A percentile compares a stretch with the other conserved stretches of the same genome.
Evolutionary conservation across 106 monocot species (phyloP).

Genomic region (Dendrobium catenatum): DNA sequence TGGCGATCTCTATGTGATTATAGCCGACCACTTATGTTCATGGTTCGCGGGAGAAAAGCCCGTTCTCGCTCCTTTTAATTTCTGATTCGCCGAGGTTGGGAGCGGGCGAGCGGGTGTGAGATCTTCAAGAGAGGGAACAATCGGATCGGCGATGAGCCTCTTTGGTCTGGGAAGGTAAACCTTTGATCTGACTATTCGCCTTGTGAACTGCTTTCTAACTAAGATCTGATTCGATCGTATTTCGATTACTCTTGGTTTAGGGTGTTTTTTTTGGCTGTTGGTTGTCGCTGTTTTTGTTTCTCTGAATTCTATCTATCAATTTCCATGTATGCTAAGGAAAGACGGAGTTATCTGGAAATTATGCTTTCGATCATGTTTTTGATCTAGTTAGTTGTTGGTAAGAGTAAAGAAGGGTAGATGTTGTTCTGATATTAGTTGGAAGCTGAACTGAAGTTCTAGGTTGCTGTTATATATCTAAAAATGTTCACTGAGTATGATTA

Average conservation of each 20-base stretch:
- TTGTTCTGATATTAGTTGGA: neutral
- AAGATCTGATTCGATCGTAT: neutral
- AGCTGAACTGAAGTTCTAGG: neutral
- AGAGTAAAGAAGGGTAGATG: neutral
- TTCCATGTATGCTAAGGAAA: neutral
- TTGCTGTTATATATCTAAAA: neutral
- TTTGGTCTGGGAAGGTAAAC: conserved; percentile 9
- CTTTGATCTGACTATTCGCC: neutral
- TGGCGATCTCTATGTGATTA: no score
- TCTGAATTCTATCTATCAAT: neutral
- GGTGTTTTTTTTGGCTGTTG: neutral
- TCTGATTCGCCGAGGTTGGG: neutral
- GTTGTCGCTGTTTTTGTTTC: neutral
- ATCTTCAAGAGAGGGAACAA: neutral
- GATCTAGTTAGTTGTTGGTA: neutral
- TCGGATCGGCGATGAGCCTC: conserved; percentile 14
- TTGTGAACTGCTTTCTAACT: neutral
- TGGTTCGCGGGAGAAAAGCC: neutral
- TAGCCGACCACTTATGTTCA: neutral
- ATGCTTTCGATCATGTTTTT: neutral
- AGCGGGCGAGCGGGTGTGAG: neutral
- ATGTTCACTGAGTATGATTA: neutral
- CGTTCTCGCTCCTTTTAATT: neutral
- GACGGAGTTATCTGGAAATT: neutral
- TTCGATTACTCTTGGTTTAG: neutral